Percentiles rank a stretch among this genome's conserved stretches.
Conservation (phyloP, 805 yeast species). For the Metschnikowia peoriensis region DNA sequence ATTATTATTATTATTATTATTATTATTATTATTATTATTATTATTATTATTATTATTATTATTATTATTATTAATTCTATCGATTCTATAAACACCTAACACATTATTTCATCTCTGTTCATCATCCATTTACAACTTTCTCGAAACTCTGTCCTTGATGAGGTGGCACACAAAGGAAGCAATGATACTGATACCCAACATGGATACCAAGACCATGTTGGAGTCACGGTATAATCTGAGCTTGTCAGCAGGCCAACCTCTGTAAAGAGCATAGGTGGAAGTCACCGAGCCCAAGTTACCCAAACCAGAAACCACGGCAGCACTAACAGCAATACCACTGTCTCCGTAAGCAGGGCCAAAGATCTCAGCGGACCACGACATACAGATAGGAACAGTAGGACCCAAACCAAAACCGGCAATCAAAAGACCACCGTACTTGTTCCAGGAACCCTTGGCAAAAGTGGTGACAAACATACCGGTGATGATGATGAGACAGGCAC, state of each 20-base stretch:
- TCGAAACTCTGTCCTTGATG: conserved; percentile 30
- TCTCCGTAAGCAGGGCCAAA: conserved; percentile 73
- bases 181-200: conserved; percentile 71
- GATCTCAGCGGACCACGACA: conserved; percentile 81
- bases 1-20: too few relatives aligned
- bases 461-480: conserved; percentile 75
- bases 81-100: not conserved
- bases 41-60: too few relatives aligned
- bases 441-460: conserved; percentile 72
- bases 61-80: not conserved
- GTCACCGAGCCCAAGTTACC: conserved; percentile 86
- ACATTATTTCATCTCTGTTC: not conserved
- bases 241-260: conserved; percentile 83
- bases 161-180: conserved; percentile 35
- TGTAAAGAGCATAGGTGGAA: conserved; percentile 80
- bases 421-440: conserved; percentile 73
- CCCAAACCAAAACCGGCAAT: conserved; percentile 87
- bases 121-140: not conserved
- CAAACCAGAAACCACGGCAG: conserved; percentile 81
- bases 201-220: conserved; percentile 80
- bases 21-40: too few relatives aligned
- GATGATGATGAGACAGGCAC: conserved; percentile 65
- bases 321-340: conserved; percentile 78
- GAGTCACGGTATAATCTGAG: conserved; percentile 61
- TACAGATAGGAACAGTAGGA: conserved; percentile 84